phyloP scores from a whole-genome alignment of 495 filamentous ascomycete genomes.

The Cryomyces minteri region DNA sequence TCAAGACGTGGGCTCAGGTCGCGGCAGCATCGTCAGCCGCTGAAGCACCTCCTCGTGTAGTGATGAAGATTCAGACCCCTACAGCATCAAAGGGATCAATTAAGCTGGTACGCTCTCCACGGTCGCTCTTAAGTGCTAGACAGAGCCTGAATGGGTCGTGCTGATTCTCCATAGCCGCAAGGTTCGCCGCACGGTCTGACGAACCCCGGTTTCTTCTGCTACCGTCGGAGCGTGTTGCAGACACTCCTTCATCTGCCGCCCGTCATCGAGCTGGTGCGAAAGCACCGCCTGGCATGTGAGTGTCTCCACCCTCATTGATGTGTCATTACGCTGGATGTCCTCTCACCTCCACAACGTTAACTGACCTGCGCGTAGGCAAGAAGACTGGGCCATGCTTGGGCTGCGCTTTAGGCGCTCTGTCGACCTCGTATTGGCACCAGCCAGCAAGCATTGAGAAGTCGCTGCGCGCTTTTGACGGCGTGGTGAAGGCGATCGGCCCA shows the following conservation, averaged over 20 bases:
- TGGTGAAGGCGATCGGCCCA: neutral
- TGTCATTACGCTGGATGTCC: neutral
- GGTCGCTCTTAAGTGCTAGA: no score
- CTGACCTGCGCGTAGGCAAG: neutral
- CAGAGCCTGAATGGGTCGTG: no score
- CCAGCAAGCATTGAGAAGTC: neutral
- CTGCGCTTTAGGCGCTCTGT: neutral
- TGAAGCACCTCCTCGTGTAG: no score
- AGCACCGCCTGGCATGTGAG: neutral
- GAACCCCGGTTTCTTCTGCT: slow-evolving; percentile 3
- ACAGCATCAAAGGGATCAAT: no score
- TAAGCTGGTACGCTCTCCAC: no score
- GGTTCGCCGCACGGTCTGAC: neutral
- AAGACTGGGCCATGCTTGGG: neutral
- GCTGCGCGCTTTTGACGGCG: neutral
- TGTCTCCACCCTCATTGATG: neutral
- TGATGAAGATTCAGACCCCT: no score
- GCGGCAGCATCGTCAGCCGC: no score
- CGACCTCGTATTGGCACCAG: neutral
- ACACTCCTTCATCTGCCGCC: slow-evolving; percentile 3
- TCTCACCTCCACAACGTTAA: neutral
- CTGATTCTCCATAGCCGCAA: no score
- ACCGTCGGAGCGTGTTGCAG: slow-evolving; percentile 1
- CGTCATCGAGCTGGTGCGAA: slow-evolving; percentile 2
- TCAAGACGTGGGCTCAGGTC: no score